Evolutionary conservation across 73 alveolate species (phyloP), one percentile per base, ranked within the genome.

Genomic region (Vitrella brassicaformis): DNA sequence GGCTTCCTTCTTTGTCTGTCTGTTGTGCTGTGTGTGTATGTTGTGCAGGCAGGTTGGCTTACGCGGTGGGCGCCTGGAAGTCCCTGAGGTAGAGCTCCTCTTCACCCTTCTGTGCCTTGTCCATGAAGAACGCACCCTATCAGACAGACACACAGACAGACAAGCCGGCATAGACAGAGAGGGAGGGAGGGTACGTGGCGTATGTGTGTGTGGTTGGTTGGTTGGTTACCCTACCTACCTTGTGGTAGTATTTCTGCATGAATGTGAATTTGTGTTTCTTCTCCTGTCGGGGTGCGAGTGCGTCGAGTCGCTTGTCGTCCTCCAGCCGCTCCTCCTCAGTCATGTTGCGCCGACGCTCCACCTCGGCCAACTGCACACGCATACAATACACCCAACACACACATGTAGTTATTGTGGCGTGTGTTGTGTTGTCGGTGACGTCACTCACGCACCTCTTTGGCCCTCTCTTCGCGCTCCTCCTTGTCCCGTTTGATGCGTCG

Each of bases 121-220:
- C 82, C 70, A 68, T 76, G 77, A 76, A 76, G 84, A 68, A 76
- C 31, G 76, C 84, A 47, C 84, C 84, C 9, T 39, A 39, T 39
- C 56, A 4, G 14, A 39, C 14, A 39, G 22, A 39, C 56, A 39
- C 56, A 39, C 56, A 39, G 22, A 39, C 56, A 39, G 22, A 39
- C 56, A 39, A 4, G 14, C 56, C 4, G 22, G 14, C 56, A 39
- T 14, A 39, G 22, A 39, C 56, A 39, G 22, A 39, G 22, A n/a
- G n/a, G n/a, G n/a, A n/a, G n/a, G n/a, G n/a, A n/a, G n/a, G n/a
- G n/a, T n/a, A n/a, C n/a, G n/a, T n/a, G n/a, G n/a, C n/a, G n/a
- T n/a, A n/a, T n/a, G n/a, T n/a, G n/a, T n/a, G n/a, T n/a, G n/a
- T n/a, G n/a, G n/a, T n/a, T n/a, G n/a, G n/a, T n/a, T n/a, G n/a